Conservation (phyloP, 768 basidiomycete species). For the Hericium rajendrae region DNA sequence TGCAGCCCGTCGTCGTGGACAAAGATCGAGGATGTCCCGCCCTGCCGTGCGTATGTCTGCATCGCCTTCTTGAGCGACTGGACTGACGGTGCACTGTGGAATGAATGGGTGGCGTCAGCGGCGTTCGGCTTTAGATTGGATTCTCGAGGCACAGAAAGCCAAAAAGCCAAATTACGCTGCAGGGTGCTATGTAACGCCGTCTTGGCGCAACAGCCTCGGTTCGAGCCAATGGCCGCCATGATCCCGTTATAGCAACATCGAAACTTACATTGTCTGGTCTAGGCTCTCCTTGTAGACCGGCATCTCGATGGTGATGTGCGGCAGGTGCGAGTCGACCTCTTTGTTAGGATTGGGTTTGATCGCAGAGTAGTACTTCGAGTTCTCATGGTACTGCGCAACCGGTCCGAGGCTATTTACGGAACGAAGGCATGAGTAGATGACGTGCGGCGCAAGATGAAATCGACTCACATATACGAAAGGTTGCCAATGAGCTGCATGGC, state of each 20-base stretch:
- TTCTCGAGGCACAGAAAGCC: neutral
- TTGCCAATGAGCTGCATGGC: constrained; percentile 58
- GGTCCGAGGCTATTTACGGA: constrained; percentile 52
- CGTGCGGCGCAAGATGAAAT: neutral
- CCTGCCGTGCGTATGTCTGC: constrained; percentile 89
- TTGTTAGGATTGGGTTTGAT: constrained; percentile 49
- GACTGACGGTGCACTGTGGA: constrained; percentile 56
- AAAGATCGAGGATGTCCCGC: constrained; percentile 70
- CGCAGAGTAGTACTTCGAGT: constrained; percentile 78
- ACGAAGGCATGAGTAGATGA: neutral
- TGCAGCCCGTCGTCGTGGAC: constrained; percentile 83
- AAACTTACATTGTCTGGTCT: constrained; percentile 67
- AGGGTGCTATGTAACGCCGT: neutral
- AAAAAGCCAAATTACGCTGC: neutral
- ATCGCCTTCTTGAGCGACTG: constrained; percentile 76
- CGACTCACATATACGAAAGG: constrained; percentile 51
- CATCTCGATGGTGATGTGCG: constrained; percentile 73
- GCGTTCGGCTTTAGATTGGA: neutral
- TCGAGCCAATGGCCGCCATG: too few relatives aligned
- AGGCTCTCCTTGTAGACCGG: constrained; percentile 86
- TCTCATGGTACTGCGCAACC: constrained; percentile 77
- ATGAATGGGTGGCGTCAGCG: constrained; percentile 3
- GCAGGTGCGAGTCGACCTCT: constrained; percentile 53
- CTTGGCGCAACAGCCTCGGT: neutral
- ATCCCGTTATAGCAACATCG: neutral